Percentiles rank a stretch among this genome's conserved stretches.
These are phyloP conservation scores for Coriaria nepalensis DNA, from an alignment of 306 rosid genomes.

Conservation along the genomic window DNA sequence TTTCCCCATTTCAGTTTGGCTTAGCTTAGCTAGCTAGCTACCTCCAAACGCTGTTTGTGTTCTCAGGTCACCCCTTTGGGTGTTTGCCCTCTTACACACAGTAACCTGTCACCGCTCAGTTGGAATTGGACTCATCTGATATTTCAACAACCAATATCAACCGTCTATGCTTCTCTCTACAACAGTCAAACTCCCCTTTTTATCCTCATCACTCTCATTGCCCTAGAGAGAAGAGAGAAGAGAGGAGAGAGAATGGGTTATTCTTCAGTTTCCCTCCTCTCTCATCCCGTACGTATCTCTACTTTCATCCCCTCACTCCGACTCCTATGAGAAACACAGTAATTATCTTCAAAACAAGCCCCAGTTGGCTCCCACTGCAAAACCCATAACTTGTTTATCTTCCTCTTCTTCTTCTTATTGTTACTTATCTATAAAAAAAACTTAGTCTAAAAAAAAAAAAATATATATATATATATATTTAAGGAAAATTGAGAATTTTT, in stretches of 20 bases:
- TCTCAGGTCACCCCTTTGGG: conserved; percentile 32
- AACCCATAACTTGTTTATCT: conserved; percentile 10
- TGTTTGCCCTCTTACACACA: not conserved
- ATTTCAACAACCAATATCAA: not conserved
- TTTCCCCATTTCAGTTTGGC: no score
- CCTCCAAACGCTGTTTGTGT: conserved; percentile 7
- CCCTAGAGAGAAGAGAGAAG: not conserved
- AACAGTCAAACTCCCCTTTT: no score
- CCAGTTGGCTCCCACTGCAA: conserved; percentile 13
- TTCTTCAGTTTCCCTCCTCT: conserved; percentile 36
- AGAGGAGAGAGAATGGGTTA: conserved; percentile 41
- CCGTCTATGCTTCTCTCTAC: not conserved
- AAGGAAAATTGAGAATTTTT: no score
- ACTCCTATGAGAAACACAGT: conserved; percentile 16
- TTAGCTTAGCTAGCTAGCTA: no score
- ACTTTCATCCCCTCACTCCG: conserved; percentile 16
- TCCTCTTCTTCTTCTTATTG: conserved; percentile 19
- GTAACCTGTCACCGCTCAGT: not conserved
- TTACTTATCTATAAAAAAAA: no score
- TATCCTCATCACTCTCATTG: no score
- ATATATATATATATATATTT: no score
- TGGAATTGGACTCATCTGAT: no score
- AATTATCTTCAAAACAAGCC: conserved; percentile 12
- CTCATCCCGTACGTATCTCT: conserved; percentile 16
- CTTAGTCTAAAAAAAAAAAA: no score